phyloP scores from a whole-genome alignment of 257 asterid species.

The Rauvolfia tetraphylla region DNA sequence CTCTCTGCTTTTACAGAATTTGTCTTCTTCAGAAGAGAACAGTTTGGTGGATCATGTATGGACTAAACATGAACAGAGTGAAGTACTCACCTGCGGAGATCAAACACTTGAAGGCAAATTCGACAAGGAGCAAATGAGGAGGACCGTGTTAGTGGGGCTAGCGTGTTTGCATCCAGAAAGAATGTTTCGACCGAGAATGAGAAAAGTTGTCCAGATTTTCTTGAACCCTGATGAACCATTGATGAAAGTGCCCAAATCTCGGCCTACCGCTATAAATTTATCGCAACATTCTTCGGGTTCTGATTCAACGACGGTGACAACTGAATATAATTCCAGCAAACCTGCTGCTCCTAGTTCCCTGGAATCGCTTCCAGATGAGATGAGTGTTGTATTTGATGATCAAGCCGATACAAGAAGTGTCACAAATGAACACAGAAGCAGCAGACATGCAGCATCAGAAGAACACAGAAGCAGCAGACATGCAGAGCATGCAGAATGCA shows the following conservation, averaged over 20 bases:
- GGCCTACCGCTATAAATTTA: constrained; percentile 44
- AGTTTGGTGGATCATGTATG: constrained; percentile 52
- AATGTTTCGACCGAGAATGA: constrained; percentile 57
- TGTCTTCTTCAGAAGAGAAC: too few relatives aligned
- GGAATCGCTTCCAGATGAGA: constrained; percentile 32
- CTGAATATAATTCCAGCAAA: constrained; percentile 11
- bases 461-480: too few relatives aligned
- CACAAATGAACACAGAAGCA: too few relatives aligned
- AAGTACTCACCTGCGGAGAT: constrained; percentile 41
- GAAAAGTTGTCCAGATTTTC: constrained; percentile 52
- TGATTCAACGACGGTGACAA: constrained; percentile 15
- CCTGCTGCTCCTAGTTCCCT: not conserved
- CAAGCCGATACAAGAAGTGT: too few relatives aligned
- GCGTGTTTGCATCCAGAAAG: constrained; percentile 66
- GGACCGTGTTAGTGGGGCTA: constrained; percentile 46
- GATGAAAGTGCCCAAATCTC: constrained; percentile 42
- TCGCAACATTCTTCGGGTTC: constrained; percentile 38
- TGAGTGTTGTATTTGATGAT: constrained; percentile 31
- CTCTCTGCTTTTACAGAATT: too few relatives aligned
- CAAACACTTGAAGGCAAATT: constrained; percentile 27
- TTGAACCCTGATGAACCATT: constrained; percentile 45
- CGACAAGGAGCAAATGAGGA: constrained; percentile 40
- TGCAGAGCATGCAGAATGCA: too few relatives aligned
- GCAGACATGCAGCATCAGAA: too few relatives aligned
- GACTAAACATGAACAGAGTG: constrained; percentile 36